These are phyloP conservation scores for Urochloa ruziziensis DNA, from an alignment of 176 grass and related monocot species.

Conservation along the genomic window DNA sequence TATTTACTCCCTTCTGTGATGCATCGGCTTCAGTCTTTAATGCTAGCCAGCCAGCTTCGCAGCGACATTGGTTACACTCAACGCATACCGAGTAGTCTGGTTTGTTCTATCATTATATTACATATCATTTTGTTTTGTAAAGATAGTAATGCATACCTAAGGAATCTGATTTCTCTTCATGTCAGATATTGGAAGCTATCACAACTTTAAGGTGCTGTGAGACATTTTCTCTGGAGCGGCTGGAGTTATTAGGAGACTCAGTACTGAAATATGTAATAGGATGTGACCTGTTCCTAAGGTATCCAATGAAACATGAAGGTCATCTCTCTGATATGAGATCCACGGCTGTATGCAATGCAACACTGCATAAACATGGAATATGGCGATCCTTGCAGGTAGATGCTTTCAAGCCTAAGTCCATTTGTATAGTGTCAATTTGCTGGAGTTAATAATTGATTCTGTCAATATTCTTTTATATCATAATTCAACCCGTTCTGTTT, in stretches of 20 bases:
- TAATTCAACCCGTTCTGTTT: neutral
- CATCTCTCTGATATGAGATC: constrained; percentile 71
- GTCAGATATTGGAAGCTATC: constrained; percentile 95
- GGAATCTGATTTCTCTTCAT: constrained; percentile 25
- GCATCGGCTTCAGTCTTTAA: constrained; percentile 79
- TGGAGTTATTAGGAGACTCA: constrained; percentile 89
- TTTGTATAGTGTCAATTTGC: constrained; percentile 26
- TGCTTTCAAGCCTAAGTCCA: constrained; percentile 18
- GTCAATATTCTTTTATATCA: constrained; percentile 15
- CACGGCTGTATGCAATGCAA: constrained; percentile 75
- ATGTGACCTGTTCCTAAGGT: constrained; percentile 72
- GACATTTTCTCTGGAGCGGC: constrained; percentile 84
- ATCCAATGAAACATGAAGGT: constrained; percentile 81
- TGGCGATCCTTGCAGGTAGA: constrained; percentile 69
- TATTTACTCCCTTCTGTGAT: constrained; percentile 96
- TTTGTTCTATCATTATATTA: constrained; percentile 35
- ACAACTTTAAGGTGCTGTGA: constrained; percentile 77
- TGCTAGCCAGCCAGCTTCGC: constrained; percentile 83
- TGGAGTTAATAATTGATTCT: constrained; percentile 8
- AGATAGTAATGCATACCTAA: neutral
- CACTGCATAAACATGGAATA: constrained; percentile 80
- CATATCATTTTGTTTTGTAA: constrained; percentile 18
- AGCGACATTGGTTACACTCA: constrained; percentile 58
- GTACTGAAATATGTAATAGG: constrained; percentile 87
- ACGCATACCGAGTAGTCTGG: constrained; percentile 64